Evolutionary conservation across 345 rosid genomes (phyloP), one percentile per base, ranked within the genome.

Genomic region (Carallia brachiata): DNA sequence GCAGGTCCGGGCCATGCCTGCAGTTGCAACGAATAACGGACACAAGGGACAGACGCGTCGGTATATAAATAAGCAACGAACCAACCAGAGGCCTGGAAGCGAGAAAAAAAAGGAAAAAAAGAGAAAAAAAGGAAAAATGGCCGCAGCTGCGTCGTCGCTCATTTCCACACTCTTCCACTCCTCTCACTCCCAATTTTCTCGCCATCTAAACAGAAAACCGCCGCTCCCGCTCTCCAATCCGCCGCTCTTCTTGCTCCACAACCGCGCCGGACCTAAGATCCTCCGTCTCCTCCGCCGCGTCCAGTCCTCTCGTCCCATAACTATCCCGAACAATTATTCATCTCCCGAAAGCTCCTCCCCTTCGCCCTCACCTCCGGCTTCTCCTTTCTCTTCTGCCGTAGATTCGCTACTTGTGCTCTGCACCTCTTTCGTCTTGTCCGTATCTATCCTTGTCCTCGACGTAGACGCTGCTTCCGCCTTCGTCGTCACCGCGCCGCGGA

Each of bases 381-480:
- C 5, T 61, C 83, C 8, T 67, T 12, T 44, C 2, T 10, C 50
- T 44, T 7, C 82, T 47, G 53, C 80, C 68, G 58, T 83, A 3
- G 88, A 85, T 53, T 85, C 86, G 34, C 65, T 90, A 47, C 73
- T 88, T 40, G 66, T 88, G 48, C 68, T 90, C 56, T 94, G 88
- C 75, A 74, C 90, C 76, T 93, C 98, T 30, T 72, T 87, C 36
- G 89, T 89, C 48, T 57, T 93, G 3, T 93, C 97, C 5, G 78
- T 91, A 54, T 83, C 88, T 10, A 76, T 93, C 0, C 80, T 87
- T 57, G 19, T 86, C 36, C 73, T 80, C 7, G 87, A 85, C 44
- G 88, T 88, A 37, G 90, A 76, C 37, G 67, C 88, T 0, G 90
- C 92, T 36, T 76, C 88, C 2, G 95, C 97, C 36, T 89, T 94